phyloP scores from a whole-genome alignment of 2,329 filamentous ascomycete species.

The Beauveria medogensis region DNA sequence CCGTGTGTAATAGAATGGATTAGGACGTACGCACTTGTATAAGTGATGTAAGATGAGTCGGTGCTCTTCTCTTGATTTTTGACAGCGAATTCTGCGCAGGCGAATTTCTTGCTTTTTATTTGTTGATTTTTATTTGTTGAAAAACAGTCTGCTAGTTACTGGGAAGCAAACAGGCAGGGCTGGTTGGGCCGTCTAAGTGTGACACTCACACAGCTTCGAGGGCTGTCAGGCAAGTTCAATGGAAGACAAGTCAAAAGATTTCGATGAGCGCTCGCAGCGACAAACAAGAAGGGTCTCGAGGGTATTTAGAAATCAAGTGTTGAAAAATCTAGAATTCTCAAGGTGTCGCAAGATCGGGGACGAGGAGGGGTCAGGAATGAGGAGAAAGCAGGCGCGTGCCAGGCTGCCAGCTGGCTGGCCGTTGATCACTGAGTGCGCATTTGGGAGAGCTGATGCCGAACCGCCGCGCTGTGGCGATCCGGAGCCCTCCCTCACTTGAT shows the following conservation, averaged over 20 bases:
- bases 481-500: constrained; percentile 1
- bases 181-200: neutral
- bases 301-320: neutral
- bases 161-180: neutral
- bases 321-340: neutral
- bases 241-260: neutral
- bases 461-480: neutral
- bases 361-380: constrained; percentile 3
- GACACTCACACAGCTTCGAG: neutral
- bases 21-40: neutral
- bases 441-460: constrained; percentile 11
- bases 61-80: neutral
- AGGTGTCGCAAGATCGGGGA: neutral
- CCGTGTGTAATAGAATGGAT: neutral
- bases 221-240: neutral
- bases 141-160: neutral
- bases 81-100: neutral
- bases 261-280: neutral
- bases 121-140: neutral
- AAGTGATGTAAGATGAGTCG: neutral
- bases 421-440: neutral
- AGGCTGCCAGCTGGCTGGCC: neutral
- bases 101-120: neutral
- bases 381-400: constrained; percentile 10
- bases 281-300: neutral